Percentiles rank a stretch among this genome's conserved stretches.
Conservation (phyloP, 2,329 filamentous ascomycete genomes). For the Cercospora beticola region DNA sequence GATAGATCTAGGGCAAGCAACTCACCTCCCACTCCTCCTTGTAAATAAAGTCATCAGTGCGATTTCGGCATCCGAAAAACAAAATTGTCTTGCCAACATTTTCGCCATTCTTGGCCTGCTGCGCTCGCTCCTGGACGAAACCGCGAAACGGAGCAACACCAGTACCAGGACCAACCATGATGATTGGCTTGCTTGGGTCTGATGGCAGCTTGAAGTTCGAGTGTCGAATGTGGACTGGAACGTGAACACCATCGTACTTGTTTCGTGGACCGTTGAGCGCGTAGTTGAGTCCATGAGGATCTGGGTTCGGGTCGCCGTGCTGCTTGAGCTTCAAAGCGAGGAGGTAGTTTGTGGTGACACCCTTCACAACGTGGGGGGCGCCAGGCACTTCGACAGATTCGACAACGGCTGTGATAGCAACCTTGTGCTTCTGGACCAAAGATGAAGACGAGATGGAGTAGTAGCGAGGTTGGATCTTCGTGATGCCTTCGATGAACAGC, state of each 20-base stretch:
- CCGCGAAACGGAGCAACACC: constrained; percentile 95
- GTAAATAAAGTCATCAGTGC: constrained; percentile 89
- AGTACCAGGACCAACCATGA: constrained; percentile 94
- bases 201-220: constrained; percentile 99
- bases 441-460: constrained; percentile 99
- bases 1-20: not conserved
- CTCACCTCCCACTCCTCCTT: constrained; percentile 87
- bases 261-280: constrained; percentile 85
- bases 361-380: constrained; percentile 77
- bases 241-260: constrained; percentile 94
- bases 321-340: constrained; percentile 95
- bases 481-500: constrained; percentile 86
- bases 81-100: constrained; percentile 83
- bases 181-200: constrained; percentile 87
- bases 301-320: constrained; percentile 78
- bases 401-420: constrained; percentile 92
- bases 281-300: constrained; percentile 82
- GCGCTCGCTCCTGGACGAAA: constrained; percentile 90
- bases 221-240: constrained; percentile 93
- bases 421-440: constrained; percentile 86
- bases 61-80: constrained; percentile 92
- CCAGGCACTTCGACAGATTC: constrained; percentile 78
- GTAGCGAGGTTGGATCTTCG: constrained; percentile 95
- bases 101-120: constrained; percentile 75
- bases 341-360: constrained; percentile 96